A percentile compares a stretch with the other conserved stretches of the same genome.
phyloP scores from a whole-genome alignment of 139 green algal genomes.

The Micromonas pusilla region DNA sequence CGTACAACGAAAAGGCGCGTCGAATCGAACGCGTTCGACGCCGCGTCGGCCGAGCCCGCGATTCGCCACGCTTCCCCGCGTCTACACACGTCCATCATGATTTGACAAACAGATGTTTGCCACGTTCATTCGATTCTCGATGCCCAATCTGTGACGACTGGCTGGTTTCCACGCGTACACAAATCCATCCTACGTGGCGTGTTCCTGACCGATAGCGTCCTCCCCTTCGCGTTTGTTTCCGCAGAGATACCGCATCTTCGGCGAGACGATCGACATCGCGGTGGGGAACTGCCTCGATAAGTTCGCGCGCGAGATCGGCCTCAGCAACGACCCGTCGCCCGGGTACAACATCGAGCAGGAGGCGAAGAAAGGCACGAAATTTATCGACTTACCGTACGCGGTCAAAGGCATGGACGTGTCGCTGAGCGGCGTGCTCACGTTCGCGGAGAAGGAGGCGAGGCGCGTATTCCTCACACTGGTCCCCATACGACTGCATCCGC shows the following conservation, averaged over 20 bases:
- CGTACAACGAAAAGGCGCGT: slow-evolving; percentile 29
- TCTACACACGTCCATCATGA: too few relatives aligned
- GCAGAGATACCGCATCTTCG: slow-evolving; percentile 81
- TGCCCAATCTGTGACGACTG: too few relatives aligned
- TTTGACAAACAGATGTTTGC: too few relatives aligned
- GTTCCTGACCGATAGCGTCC: slow-evolving; percentile 61
- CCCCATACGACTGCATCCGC: too few relatives aligned
- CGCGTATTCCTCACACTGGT: too few relatives aligned
- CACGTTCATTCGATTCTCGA: too few relatives aligned
- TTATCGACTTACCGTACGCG: slow-evolving; percentile 78
- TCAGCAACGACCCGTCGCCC: slow-evolving; percentile 51
- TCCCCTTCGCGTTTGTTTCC: slow-evolving; percentile 78
- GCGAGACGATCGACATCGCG: slow-evolving; percentile 90
- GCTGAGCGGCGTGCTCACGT: slow-evolving; percentile 73
- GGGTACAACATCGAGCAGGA: slow-evolving; percentile 94
- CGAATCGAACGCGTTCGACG: too few relatives aligned
- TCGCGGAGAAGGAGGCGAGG: slow-evolving; percentile 46
- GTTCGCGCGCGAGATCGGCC: slow-evolving; percentile 67
- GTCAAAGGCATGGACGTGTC: slow-evolving; percentile 95
- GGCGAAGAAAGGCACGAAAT: slow-evolving; percentile 63
- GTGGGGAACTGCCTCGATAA: slow-evolving; percentile 86
- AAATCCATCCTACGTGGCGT: too few relatives aligned
- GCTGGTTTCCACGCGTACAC: too few relatives aligned
- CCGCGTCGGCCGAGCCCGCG: too few relatives aligned
- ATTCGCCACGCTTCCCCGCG: too few relatives aligned